These are phyloP conservation scores for Neurospora hispaniola DNA, from an alignment of 495 filamentous ascomycete genomes.

Conservation along the genomic window DNA sequence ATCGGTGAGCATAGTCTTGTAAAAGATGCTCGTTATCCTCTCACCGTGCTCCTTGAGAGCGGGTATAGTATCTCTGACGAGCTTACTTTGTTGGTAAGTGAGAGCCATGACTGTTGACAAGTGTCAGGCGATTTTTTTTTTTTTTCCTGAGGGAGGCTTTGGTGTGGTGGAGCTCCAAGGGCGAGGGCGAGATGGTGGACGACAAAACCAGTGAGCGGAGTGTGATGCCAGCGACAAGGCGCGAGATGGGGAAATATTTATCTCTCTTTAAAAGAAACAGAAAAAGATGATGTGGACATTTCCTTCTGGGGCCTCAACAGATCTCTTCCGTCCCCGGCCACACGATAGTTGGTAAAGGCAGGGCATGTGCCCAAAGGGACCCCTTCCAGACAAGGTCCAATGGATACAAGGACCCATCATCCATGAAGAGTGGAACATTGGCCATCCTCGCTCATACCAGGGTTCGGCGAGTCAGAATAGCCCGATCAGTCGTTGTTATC, in stretches of 20 bases:
- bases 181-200: neutral
- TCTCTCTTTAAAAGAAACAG: neutral
- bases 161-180: neutral
- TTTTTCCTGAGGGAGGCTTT: neutral
- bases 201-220: neutral
- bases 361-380: neutral
- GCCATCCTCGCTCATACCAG: neutral
- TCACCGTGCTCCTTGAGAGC: slow-evolving; percentile 51
- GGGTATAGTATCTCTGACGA: slow-evolving; percentile 37
- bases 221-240: neutral
- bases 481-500: slow-evolving; percentile 2
- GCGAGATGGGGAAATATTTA: neutral
- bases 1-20: slow-evolving; percentile 53
- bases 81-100: slow-evolving; percentile 28
- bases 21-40: slow-evolving; percentile 56
- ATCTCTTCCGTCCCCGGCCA: neutral
- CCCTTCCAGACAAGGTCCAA: neutral
- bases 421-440: neutral
- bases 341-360: neutral
- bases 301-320: neutral
- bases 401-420: neutral
- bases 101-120: slow-evolving; percentile 26
- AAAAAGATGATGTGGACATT: neutral
- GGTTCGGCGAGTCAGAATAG: slow-evolving; percentile 7
- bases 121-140: neutral